Evolutionary conservation across 805 yeast genomes (phyloP), one percentile per base, ranked within the genome.

Genomic region (Wickerhamia fluorescens): DNA sequence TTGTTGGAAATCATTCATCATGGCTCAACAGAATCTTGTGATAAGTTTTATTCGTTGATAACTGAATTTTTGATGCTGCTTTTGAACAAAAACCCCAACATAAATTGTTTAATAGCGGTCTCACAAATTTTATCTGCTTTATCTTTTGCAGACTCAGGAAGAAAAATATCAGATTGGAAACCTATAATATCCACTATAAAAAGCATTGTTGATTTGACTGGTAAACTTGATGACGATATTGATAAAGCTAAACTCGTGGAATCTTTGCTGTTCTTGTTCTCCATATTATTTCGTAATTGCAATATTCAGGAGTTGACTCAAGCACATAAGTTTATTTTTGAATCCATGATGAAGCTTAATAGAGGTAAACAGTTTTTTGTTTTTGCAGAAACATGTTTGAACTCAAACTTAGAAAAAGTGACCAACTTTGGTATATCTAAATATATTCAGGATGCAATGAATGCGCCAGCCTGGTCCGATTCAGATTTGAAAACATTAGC

Each of bases 101-200:
- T 28, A n/a, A 21, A 31, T 11, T 20, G 35, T 5, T 33, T 36
- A 16, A 33, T 35, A 16, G 30, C 43, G 12, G 45, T 61, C 4
- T 32, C 57, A 3, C 68, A 66, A 37, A 30, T 76, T 3, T 40
- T 77, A 23, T 48, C 67, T 1, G 51, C 78, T 0, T 46, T 80
- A 28, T 48, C 67, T 0, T 82, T 78, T 51, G 75, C 83, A 3
- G 88, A 80, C 35, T 74, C 85, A 26, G 92, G 92, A 42, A 68
- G 53, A 35, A 78, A 76, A 43, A 66, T 79, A 3, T 44, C 62
- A 2, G 54, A 64, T 37, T 81, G 89, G 89, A 29, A 33, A 3
- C 35, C 41, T 3, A 26, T 63, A 2, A 31, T 54, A 9, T 25
- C 35, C 5, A 35, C 47, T 7, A 37, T 55, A 2, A 39, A 45